phyloP scores from a whole-genome alignment of 73 alveolate species.

The Paramecium tetraurelia region DNA sequence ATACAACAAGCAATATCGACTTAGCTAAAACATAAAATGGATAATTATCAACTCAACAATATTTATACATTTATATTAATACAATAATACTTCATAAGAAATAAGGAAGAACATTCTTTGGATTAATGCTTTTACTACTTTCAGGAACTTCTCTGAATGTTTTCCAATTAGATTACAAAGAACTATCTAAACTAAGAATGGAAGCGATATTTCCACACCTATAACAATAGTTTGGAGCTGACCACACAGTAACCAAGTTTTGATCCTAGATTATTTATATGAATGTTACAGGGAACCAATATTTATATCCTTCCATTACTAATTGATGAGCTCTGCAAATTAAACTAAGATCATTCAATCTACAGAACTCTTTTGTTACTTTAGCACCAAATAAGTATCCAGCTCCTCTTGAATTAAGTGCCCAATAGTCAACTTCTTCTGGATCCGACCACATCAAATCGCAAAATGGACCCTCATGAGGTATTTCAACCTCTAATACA shows the following conservation, averaged over 20 bases:
- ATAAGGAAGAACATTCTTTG: conserved; percentile 70
- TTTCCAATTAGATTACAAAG: conserved; percentile 76
- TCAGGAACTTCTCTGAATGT: conserved; percentile 69
- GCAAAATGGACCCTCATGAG: conserved; percentile 87
- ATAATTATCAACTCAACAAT: neutral
- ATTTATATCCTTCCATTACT: conserved; percentile 82
- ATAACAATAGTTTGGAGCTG: conserved; percentile 96
- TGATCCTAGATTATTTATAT: conserved; percentile 70
- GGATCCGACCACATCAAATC: conserved; percentile 95
- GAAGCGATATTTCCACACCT: conserved; percentile 96
- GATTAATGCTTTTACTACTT: conserved; percentile 66
- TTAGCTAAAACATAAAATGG: too few relatives aligned
- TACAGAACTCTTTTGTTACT: conserved; percentile 79
- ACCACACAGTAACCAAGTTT: conserved; percentile 94
- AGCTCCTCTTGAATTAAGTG: conserved; percentile 69
- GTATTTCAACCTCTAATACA: conserved; percentile 69
- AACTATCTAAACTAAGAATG: conserved; percentile 77
- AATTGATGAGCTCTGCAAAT: conserved; percentile 87
- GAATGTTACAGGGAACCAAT: conserved; percentile 81
- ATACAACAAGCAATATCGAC: too few relatives aligned
- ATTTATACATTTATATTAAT: neutral
- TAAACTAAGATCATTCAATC: conserved; percentile 75
- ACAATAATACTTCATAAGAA: conserved; percentile 58
- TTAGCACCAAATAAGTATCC: conserved; percentile 68
- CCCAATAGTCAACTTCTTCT: conserved; percentile 88